Percentiles rank a stretch among this genome's conserved stretches.
phyloP scores from a whole-genome alignment of 176 grass and related monocot genomes.

The Carex myosuroides region DNA sequence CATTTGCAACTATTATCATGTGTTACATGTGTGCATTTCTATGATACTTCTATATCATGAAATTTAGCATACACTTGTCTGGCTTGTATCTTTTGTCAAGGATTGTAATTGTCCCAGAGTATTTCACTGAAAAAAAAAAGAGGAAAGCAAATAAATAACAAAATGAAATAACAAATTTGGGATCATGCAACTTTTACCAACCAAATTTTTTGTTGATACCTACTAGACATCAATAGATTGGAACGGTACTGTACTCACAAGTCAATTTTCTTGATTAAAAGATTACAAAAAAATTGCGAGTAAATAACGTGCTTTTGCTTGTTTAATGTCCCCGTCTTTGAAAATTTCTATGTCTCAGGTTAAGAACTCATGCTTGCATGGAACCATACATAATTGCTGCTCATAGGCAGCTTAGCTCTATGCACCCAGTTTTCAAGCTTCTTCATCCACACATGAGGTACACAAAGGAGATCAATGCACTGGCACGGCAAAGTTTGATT shows the following conservation, averaged over 20 bases:
- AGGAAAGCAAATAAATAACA: neutral
- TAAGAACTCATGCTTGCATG: constrained; percentile 61
- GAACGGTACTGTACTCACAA: neutral
- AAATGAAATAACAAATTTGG: neutral
- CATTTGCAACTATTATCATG: neutral
- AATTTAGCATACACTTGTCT: neutral
- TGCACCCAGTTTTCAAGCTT: constrained; percentile 74
- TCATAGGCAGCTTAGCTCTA: constrained; percentile 70
- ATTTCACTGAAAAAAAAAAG: neutral
- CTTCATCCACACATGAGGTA: constrained; percentile 88
- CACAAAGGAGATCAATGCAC: constrained; percentile 88
- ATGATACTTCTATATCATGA: neutral
- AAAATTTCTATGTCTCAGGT: constrained; percentile 25
- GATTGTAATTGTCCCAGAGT: neutral
- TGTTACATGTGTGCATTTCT: neutral
- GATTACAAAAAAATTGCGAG: neutral
- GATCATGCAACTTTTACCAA: neutral
- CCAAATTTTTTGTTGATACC: neutral
- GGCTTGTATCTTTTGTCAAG: neutral
- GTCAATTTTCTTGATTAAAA: neutral
- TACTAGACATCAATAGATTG: neutral
- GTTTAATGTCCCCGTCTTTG: neutral
- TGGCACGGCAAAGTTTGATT: constrained; percentile 58
- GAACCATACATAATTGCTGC: constrained; percentile 85
- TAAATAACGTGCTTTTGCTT: neutral